Conservation (phyloP, 2,329 filamentous ascomycete species). For the Diaporthe batatas region DNA sequence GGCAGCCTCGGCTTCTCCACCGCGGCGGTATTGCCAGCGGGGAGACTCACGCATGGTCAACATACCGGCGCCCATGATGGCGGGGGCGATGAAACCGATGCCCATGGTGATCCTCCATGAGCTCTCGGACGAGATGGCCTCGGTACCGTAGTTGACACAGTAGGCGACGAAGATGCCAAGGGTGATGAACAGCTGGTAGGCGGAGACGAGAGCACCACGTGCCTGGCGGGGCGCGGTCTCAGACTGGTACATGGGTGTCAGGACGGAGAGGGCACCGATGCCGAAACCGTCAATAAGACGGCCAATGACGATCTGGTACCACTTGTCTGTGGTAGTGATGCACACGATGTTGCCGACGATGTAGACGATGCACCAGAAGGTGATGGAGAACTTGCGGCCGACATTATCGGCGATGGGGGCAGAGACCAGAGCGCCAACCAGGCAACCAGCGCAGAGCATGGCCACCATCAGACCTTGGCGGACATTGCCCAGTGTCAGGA, state of each 20-base stretch:
- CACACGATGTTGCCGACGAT: constrained; percentile 76
- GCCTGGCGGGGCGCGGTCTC: constrained; percentile 74
- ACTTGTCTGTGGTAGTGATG: constrained; percentile 68
- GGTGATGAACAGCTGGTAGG: constrained; percentile 52
- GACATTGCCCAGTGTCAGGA: constrained; percentile 36
- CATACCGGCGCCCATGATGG: constrained; percentile 67
- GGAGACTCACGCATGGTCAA: constrained; percentile 69
- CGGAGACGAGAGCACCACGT: constrained; percentile 52
- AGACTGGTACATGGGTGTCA: constrained; percentile 76
- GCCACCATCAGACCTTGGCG: constrained; percentile 41
- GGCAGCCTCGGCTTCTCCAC: constrained; percentile 40
- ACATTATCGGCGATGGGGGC: constrained; percentile 69
- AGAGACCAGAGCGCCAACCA: constrained; percentile 64
- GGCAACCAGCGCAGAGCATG: constrained; percentile 42
- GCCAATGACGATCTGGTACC: constrained; percentile 76
- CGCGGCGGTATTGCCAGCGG: constrained; percentile 56
- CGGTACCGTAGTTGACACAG: constrained; percentile 68
- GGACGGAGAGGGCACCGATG: constrained; percentile 74
- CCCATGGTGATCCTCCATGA: constrained; percentile 76
- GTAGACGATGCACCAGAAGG: constrained; percentile 68
- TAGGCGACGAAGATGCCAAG: constrained; percentile 44
- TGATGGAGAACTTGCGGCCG: constrained; percentile 69
- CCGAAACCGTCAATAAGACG: constrained; percentile 76
- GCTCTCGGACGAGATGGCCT: constrained; percentile 56
- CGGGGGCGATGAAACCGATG: constrained; percentile 65